Evolutionary conservation across 768 basidiomycete species (phyloP).

Genomic region (Leccinum disarticulatum): DNA sequence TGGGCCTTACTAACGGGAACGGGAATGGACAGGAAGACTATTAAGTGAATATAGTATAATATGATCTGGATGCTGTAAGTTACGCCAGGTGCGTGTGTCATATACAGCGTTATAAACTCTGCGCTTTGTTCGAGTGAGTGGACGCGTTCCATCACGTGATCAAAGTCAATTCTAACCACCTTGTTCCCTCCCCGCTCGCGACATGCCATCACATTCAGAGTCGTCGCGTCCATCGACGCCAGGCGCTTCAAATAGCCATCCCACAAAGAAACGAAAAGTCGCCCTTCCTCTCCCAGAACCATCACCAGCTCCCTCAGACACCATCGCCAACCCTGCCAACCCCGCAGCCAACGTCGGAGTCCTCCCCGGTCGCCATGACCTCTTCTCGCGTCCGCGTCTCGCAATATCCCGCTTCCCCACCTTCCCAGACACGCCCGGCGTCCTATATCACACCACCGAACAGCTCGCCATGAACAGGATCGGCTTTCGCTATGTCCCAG

Average conservation of each 20-base stretch:
- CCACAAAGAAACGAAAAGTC: conserved; percentile 53
- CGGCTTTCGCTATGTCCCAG: conserved; percentile 78
- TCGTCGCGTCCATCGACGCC: conserved; percentile 38
- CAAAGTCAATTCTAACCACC: conserved; percentile 2
- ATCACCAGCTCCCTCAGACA: conserved; percentile 63
- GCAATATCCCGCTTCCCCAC: conserved; percentile 72
- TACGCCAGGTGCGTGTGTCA: not conserved
- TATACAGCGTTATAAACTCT: not conserved
- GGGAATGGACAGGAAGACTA: not conserved
- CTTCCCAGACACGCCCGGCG: conserved; percentile 59
- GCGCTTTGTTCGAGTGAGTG: not conserved
- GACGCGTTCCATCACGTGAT: conserved; percentile 20
- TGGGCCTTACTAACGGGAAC: not conserved
- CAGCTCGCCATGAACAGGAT: conserved; percentile 71
- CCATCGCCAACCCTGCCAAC: conserved; percentile 27
- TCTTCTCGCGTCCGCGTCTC: conserved; percentile 67
- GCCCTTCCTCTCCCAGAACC: conserved; percentile 38
- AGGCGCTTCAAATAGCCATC: conserved; percentile 14
- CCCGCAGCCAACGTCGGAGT: conserved; percentile 43
- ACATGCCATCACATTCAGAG: conserved; percentile 24
- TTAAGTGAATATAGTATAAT: not conserved
- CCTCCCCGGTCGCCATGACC: conserved; percentile 65
- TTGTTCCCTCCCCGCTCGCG: not conserved
- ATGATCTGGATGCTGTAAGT: not conserved
- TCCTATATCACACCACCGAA: conserved; percentile 63